These are phyloP conservation scores for Candida coleopterorum DNA, from an alignment of 805 yeast genomes.

Conservation along the genomic window DNA sequence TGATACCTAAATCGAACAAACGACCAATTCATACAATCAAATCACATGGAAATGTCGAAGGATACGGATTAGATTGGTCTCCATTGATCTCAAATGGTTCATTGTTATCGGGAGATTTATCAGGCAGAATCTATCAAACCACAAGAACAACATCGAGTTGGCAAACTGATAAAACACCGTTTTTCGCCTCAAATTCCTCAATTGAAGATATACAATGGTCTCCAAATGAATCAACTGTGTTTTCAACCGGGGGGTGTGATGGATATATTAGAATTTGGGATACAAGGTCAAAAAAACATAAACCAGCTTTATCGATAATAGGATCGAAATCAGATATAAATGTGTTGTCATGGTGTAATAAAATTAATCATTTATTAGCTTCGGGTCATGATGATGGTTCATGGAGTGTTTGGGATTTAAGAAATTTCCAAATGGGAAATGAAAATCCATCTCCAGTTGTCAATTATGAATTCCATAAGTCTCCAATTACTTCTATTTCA, in stretches of 20 bases:
- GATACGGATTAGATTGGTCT: constrained; percentile 96
- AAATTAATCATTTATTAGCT: constrained; percentile 81
- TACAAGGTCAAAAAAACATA: constrained; percentile 86
- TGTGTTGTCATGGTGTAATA: constrained; percentile 92
- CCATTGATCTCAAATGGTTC: constrained; percentile 78
- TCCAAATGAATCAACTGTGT: constrained; percentile 84
- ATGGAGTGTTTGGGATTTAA: constrained; percentile 98
- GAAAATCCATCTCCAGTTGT: constrained; percentile 82
- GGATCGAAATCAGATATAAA: constrained; percentile 86
- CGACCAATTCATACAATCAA: constrained; percentile 79
- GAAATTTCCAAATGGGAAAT: constrained; percentile 57
- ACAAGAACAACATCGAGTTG: constrained; percentile 72
- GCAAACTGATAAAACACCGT: constrained; percentile 84
- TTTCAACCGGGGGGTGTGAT: constrained; percentile 92
- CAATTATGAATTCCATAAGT: constrained; percentile 89
- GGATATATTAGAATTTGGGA: constrained; percentile 96
- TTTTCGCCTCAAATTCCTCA: constrained; percentile 62
- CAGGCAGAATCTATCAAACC: constrained; percentile 79
- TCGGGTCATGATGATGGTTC: constrained; percentile 96
- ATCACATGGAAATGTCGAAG: constrained; percentile 92
- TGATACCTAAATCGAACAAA: constrained; percentile 70
- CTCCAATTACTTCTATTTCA: constrained; percentile 87
- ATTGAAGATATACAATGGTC: constrained; percentile 98
- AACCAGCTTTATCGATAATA: constrained; percentile 78
- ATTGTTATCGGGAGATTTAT: constrained; percentile 80